A percentile compares a stretch with the other conserved stretches of the same genome.
Evolutionary conservation across 208 protist species (phyloP).

Genomic region (Acanthamoeba healyi): DNA sequence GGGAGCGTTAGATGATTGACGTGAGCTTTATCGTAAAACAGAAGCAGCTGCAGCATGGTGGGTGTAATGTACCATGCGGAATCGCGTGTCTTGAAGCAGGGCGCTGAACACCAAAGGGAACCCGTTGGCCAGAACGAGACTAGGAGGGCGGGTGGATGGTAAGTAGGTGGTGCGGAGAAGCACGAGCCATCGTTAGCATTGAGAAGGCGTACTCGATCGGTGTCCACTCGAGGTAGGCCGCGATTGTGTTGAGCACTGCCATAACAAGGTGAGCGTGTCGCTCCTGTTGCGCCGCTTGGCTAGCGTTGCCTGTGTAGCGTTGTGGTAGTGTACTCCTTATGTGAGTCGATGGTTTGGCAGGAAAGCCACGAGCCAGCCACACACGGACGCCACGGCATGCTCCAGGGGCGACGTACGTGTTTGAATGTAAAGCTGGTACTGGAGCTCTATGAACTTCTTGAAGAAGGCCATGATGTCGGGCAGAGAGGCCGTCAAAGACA

Average conservation of each 20-base stretch:
- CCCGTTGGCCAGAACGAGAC: background rate
- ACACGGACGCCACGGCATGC: too few species aligned
- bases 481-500: background rate
- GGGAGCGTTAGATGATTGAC: too few species aligned
- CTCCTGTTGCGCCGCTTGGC: background rate
- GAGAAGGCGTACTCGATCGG: conserved; percentile 18
- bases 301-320: background rate
- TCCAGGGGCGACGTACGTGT: background rate
- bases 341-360: background rate
- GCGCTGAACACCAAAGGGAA: background rate
- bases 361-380: too few species aligned
- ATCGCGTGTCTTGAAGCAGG: background rate
- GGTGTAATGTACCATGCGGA: conserved; percentile 10
- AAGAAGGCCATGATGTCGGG: conserved; percentile 35
- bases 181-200: too few species aligned
- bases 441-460: conserved; percentile 24
- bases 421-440: conserved; percentile 12
- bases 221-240: conserved; percentile 1
- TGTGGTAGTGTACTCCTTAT: background rate
- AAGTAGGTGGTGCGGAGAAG: too few species aligned
- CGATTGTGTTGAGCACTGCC: background rate
- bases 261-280: background rate
- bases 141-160: background rate
- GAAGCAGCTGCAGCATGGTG: too few species aligned
- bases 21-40: too few species aligned